Evolutionary conservation across 1,284 basidiomycete species (phyloP).

Genomic region (Phellinidium pouzarii): DNA sequence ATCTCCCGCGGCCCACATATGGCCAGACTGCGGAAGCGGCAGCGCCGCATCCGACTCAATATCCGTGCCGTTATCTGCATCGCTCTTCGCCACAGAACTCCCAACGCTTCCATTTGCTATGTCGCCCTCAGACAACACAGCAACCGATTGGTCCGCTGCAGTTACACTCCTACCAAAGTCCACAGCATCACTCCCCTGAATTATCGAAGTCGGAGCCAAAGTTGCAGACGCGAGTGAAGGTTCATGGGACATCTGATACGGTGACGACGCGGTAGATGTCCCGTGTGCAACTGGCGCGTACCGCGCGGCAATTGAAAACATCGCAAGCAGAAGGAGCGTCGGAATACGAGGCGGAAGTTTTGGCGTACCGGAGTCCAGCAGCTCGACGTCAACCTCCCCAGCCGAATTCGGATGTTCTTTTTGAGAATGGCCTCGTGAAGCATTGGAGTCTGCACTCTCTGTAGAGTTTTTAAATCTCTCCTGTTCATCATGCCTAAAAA

Average conservation of each 20-base stretch:
- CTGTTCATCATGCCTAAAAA: conserved; percentile 7
- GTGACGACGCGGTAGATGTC: conserved; percentile 10
- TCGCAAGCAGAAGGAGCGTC: conserved; percentile 62
- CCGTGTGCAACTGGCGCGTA: conserved; percentile 36
- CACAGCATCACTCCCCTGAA: not conserved
- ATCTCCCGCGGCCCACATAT: conserved; percentile 82
- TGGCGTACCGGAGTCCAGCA: conserved; percentile 27
- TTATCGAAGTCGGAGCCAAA: too few species aligned
- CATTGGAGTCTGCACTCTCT: not conserved
- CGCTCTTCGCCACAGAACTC: not conserved
- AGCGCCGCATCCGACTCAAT: conserved; percentile 23
- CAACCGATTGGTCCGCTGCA: not conserved
- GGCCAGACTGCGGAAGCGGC: conserved; percentile 39
- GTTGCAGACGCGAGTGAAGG: not conserved
- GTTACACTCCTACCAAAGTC: not conserved
- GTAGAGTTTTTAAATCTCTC: not conserved
- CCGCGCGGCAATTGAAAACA: conserved; percentile 73
- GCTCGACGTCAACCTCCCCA: conserved; percentile 20
- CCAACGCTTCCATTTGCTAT: not conserved
- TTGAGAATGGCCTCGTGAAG: not conserved
- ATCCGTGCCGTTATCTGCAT: not conserved
- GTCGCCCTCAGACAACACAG: not conserved
- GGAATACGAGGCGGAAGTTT: conserved; percentile 42
- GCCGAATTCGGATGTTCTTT: not conserved
- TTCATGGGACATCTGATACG: conserved; percentile 1